Base-by-base conservation (phyloP, 768 basidiomycete genomes). In the Boletus sensibilis region DNA sequence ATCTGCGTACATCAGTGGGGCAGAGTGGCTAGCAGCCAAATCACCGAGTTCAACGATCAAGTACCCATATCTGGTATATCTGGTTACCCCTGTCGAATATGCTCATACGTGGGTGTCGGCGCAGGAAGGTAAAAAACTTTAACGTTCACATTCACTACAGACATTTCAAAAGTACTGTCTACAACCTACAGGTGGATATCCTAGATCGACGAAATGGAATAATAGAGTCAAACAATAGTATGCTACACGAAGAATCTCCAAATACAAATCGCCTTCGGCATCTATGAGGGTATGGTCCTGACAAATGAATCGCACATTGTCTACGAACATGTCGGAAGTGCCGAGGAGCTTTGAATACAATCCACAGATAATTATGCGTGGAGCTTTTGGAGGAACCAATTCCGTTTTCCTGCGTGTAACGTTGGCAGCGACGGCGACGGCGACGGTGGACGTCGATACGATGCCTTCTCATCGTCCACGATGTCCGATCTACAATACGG, bases 401-500 rank as follows among this genome's bases (percentile, higher is more conserved):
- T 50, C 13, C 65, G 47, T 51, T 39, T 55, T 3, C 14, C 51
- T 3, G 33, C 16, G 4, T 45, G 56, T 13, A 57, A 23, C 8
- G 52, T 20, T 2, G 61, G 7, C 8, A 16, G 0, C 13, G 61
- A 42, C 4, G 29, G 38, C 4, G 61, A 44, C 5, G 21, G 33
- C 5, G 59, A 41, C 1, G 27, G 50, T 5, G 56, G n/a, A 2
- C 4, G 29, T 1, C 39, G 0, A 31, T 41, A 49, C 21, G 66
- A 52, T 44, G 45, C 51, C 54, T 70, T 67, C 14, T 64, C 53
- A 2, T 62, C 61, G 13, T 57, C 53, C 12, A 40, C 42, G 18
- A 10, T 12, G 9, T 52, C 55, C 23, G 20, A 13, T 4, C 21
- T 38, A 2, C 9, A 69, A 56, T 82, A 83, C 8, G 68, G 69